Base-by-base conservation (phyloP, 129 eudicot genomes). In the Saposhnikovia divaricata region DNA sequence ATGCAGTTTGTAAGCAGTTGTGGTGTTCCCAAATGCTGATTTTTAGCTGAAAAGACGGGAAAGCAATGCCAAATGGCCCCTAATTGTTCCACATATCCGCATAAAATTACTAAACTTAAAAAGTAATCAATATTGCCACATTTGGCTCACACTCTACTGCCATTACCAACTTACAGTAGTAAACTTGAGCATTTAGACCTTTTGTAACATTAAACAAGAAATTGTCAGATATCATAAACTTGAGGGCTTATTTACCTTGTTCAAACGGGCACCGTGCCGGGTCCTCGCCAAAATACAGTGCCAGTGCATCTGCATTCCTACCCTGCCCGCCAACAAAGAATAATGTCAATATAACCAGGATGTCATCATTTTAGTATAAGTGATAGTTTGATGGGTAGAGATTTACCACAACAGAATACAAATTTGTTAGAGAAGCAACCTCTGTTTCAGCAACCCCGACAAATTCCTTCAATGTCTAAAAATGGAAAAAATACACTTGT, bases 241-340 rank as follows among this genome's bases (percentile, higher is more conserved):
- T 15, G 13, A 31, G 73, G 42, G 42, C 21, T 68, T 13, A 68
- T 61, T 82, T 90, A 95, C 98, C 98, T 92, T 95, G 98, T 84
- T 95, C 98, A 79, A 92, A 94, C 27, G 98, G 98, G 83, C 93
- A 94, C 16, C 97, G 93, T 14, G 90, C 85, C 61, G 98, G 98
- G 82, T 94, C 98, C 86, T 94, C 98, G 55, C 98, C 96, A 84
- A 94, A 91, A 91, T 94, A 91, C 45, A 89, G 80, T 75, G 96
- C 97, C 79, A 94, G 80, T 40, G 92, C 96, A 86, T 92, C 97
- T 57, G 98, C 97, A 77, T 87, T 94, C 86, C 90, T 90, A 80
- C 92, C 97, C 98, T 94, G 91, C 77, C 77, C 50, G 63, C 65
- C 72, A 86, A 66, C n/a, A 61, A 80, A 75, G 80, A 70, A 44